A percentile compares a stretch with the other conserved stretches of the same genome.
Conservation (phyloP, 1,284 basidiomycete species). For the Athelia psychrophila region DNA sequence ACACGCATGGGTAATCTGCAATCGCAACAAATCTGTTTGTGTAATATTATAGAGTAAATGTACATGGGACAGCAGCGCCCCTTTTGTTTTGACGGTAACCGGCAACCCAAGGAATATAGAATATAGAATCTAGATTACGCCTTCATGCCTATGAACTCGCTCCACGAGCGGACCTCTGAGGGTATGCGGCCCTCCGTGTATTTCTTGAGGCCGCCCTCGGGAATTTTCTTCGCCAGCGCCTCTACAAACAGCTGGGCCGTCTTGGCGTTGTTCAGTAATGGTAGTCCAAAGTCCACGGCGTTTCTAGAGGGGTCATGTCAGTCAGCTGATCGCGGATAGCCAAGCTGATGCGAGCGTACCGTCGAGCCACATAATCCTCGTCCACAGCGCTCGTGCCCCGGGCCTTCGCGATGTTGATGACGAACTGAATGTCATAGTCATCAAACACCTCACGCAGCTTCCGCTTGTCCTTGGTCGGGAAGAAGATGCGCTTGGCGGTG, state of each 20-base stretch:
- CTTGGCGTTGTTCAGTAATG: conserved; percentile 89
- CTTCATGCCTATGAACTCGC: conserved; percentile 77
- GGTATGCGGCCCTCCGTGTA: conserved; percentile 92
- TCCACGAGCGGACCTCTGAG: conserved; percentile 91
- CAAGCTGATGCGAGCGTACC: conserved; percentile 37
- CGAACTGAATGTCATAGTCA: conserved; percentile 93
- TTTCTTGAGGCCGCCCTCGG: conserved; percentile 74
- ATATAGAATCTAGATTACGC: conserved; percentile 48
- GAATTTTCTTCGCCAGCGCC: conserved; percentile 86
- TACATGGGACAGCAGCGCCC: background rate
- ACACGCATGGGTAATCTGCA: too few relatives aligned
- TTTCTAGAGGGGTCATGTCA: conserved; percentile 46
- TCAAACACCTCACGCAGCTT: conserved; percentile 92
- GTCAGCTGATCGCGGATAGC: too few relatives aligned
- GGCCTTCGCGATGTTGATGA: conserved; percentile 89
- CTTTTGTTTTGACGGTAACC: conserved; percentile 2
- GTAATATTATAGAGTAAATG: conserved; percentile 1
- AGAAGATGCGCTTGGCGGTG: conserved; percentile 86
- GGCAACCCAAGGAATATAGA: conserved; percentile 7
- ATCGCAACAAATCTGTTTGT: background rate
- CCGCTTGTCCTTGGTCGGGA: conserved; percentile 97
- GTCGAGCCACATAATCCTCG: conserved; percentile 95
- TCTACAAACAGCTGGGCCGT: conserved; percentile 92
- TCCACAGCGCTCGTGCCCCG: conserved; percentile 81
- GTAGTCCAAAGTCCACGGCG: conserved; percentile 89